A percentile compares a stretch with the other conserved stretches of the same genome.
Evolutionary conservation across 1,284 basidiomycete genomes (phyloP).

Genomic region (Leccinum griseonigrum): DNA sequence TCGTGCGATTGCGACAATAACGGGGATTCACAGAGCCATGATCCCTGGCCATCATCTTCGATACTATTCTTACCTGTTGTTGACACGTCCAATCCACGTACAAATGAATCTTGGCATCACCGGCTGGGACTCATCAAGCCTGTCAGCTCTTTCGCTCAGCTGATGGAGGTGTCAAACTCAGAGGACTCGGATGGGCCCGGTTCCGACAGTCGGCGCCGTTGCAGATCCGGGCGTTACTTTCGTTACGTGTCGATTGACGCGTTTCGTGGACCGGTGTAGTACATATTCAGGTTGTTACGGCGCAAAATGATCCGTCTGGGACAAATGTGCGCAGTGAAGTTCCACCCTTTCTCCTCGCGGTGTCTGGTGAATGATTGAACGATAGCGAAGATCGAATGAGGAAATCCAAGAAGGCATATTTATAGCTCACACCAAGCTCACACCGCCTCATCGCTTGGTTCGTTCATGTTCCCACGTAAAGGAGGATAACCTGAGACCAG

Average conservation of each 20-base stretch:
- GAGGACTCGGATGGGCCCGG: neutral
- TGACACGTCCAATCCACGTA: slow-evolving; percentile 1
- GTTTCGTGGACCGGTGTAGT: neutral
- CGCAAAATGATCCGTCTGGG: slow-evolving; percentile 6
- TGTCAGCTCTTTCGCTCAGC: neutral
- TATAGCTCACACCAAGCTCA: slow-evolving; percentile 27
- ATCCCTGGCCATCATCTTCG: neutral
- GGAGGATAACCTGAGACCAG: slow-evolving; percentile 18
- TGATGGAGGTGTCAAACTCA: neutral
- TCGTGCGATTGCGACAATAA: slow-evolving; percentile 1
- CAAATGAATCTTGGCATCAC: neutral
- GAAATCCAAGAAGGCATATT: slow-evolving; percentile 23
- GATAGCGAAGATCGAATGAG: slow-evolving; percentile 8
- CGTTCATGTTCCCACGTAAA: slow-evolving; percentile 14
- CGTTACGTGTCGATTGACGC: slow-evolving; percentile 9
- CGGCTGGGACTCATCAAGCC: neutral
- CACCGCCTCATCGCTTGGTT: slow-evolving; percentile 23
- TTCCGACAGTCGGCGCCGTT: slow-evolving; percentile 9
- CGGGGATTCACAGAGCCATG: neutral
- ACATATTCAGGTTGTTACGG: neutral
- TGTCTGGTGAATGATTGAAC: slow-evolving; percentile 8
- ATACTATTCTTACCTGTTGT: slow-evolving; percentile 13
- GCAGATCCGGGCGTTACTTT: slow-evolving; percentile 1
- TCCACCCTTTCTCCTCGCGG: slow-evolving; percentile 18
- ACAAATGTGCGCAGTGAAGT: slow-evolving; percentile 9